These are phyloP conservation scores for Wickerhamiella qilinensis DNA, from an alignment of 805 yeast species.

Conservation along the genomic window DNA sequence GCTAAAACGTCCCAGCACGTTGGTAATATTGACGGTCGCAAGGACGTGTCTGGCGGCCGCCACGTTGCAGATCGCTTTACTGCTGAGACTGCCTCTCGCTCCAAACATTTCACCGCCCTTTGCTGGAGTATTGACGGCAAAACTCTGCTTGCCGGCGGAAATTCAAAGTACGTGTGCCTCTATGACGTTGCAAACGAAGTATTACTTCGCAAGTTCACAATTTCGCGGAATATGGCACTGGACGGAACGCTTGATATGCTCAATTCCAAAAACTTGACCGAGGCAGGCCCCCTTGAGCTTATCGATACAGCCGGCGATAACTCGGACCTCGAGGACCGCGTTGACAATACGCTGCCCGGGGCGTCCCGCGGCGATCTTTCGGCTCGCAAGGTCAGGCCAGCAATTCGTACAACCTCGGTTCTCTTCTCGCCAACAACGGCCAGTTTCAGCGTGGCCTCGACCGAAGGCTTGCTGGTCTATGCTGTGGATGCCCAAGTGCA, in stretches of 20 bases:
- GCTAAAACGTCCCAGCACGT: conserved; percentile 65
- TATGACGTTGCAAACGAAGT: conserved; percentile 86
- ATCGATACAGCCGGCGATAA: conserved; percentile 77
- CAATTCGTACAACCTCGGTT: conserved; percentile 61
- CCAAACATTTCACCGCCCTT: conserved; percentile 68
- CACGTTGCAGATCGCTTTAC: conserved; percentile 67
- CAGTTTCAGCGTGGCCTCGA: conserved; percentile 86
- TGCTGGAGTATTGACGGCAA: conserved; percentile 82
- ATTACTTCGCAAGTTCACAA: conserved; percentile 60
- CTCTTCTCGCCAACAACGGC: conserved; percentile 80
- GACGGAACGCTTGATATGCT: conserved; percentile 73
- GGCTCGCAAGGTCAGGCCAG: conserved; percentile 60
- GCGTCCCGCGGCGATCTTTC: conserved; percentile 71
- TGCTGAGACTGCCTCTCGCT: conserved; percentile 63
- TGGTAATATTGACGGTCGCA: conserved; percentile 70
- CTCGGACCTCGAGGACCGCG: conserved; percentile 69
- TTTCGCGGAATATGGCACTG: conserved; percentile 76
- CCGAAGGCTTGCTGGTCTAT: conserved; percentile 78
- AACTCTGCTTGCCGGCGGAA: conserved; percentile 82
- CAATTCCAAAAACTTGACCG: conserved; percentile 72
- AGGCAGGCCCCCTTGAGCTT: conserved; percentile 68
- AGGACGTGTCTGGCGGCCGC: conserved; percentile 71
- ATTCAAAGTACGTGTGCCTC: conserved; percentile 76
- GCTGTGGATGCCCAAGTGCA: conserved; percentile 51
- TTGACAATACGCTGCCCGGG: conserved; percentile 71